Evolutionary conservation across 2,329 filamentous ascomycete species (phyloP), one percentile per base, ranked within the genome.

Genomic region (Pyricularia sp.): DNA sequence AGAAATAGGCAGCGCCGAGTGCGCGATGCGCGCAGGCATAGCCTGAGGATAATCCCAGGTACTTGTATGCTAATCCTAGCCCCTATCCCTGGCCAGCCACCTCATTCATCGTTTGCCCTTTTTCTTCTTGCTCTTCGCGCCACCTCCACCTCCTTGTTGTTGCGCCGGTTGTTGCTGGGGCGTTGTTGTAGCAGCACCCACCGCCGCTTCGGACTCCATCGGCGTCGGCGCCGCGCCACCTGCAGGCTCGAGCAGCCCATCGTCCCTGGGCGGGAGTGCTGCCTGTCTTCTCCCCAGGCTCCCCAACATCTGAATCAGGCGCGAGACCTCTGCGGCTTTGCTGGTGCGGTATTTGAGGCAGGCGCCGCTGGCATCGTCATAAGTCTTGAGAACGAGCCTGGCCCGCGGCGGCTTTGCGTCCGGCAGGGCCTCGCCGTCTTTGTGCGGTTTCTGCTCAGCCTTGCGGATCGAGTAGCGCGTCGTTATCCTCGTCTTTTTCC

Each of bases 301-400:
- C 0, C 91, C 92, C 68, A 99, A 76, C 59, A 88, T 85, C 63
- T 86, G 84, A 65, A 99, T 84, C 71, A 99, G 78, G 31, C 94
- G 82, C 28, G 89, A 88, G 10, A 99, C 92, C 77, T 97, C 93
- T 24, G 91, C 90, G 24, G 89, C 91, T 77, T 96, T 96, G 73
- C 88, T 88, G 44, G 94, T 99, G 73, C 85, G 84, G 81, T 97
- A 97, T 78, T 97, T 96, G 68, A 99, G 82, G 67, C 88, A 88
- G 66, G 88, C 87, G 72, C 94, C 94, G 65, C 87, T 89, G 57
- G 79, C 79, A 0, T 94, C 89, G 75, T 97, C 91, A 78, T 87
- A 97, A 4, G 94, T 94, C 79, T 96, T 97, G 67, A 99, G 79
- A 4, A 87, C 88, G 63, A 99, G 87, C 65, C 82, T 84, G 68